Percentiles rank a stretch among this genome's conserved stretches.
phyloP scores from a whole-genome alignment of 176 grass and related monocot species.

The Musa beccarii region DNA sequence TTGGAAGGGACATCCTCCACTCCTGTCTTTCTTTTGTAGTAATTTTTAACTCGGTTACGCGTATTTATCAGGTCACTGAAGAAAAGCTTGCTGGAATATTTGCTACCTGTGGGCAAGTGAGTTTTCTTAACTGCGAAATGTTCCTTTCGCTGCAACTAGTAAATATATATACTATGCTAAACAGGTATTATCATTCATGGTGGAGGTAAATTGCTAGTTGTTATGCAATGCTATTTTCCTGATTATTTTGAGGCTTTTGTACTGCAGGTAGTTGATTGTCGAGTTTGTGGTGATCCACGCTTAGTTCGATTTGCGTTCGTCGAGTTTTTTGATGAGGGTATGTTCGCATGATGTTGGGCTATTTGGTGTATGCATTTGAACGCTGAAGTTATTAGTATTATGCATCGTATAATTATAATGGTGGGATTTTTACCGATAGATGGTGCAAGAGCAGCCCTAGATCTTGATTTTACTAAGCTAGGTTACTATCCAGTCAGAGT shows the following conservation, averaged over 20 bases:
- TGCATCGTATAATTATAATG: slow-evolving; percentile 21
- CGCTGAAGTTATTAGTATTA: background rate
- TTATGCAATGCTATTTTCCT: background rate
- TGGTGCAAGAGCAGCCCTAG: slow-evolving; percentile 67
- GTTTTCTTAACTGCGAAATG: slow-evolving; percentile 19
- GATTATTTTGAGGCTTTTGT: slow-evolving; percentile 6
- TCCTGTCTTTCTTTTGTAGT: no score
- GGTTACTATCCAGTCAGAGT: slow-evolving; percentile 85
- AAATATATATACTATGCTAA: background rate
- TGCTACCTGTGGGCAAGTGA: slow-evolving; percentile 71
- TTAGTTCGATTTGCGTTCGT: slow-evolving; percentile 92
- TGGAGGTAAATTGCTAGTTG: slow-evolving; percentile 13
- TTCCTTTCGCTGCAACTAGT: background rate
- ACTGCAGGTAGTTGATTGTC: slow-evolving; percentile 81
- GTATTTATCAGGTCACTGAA: slow-evolving; percentile 60
- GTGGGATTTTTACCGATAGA: slow-evolving; percentile 36
- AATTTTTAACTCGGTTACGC: no score
- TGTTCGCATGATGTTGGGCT: background rate
- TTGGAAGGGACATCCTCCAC: background rate
- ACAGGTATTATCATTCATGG: background rate
- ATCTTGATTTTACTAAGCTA: slow-evolving; percentile 57
- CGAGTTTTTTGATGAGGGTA: slow-evolving; percentile 91
- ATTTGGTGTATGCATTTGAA: no score
- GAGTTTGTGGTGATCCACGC: slow-evolving; percentile 83
- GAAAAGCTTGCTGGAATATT: slow-evolving; percentile 92